Evolutionary conservation across 371 early-diverging fungal genomes (phyloP).

Genomic region (Phascolomyces articulosus): DNA sequence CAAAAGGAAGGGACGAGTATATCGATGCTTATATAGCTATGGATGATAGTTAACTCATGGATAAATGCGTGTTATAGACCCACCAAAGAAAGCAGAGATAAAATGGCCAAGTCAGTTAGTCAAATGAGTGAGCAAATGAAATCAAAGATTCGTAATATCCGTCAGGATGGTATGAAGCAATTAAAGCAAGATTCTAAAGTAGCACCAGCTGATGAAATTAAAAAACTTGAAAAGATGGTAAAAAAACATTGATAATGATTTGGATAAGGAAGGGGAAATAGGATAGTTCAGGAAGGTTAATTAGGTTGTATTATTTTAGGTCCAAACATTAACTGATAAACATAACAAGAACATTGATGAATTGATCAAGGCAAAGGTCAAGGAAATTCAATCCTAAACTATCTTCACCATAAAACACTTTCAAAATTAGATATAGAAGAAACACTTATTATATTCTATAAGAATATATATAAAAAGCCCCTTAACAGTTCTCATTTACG

Average conservation of each 20-base stretch:
- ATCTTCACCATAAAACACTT: too few species aligned
- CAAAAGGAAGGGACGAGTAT: background rate
- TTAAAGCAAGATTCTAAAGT: conserved; percentile 70
- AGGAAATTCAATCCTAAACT: conserved; percentile 70
- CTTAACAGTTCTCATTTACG: too few species aligned
- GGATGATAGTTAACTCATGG: too few species aligned
- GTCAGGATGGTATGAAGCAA: conserved; percentile 78
- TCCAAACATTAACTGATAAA: conserved; percentile 76
- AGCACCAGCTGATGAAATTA: conserved; percentile 63
- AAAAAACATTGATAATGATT: background rate
- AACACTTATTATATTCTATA: too few species aligned
- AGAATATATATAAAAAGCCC: too few species aligned
- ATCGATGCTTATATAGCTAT: background rate
- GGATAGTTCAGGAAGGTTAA: too few species aligned
- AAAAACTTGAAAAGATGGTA: conserved; percentile 66
- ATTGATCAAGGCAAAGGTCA: conserved; percentile 68
- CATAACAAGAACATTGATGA: conserved; percentile 72
- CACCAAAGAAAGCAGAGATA: conserved; percentile 81
- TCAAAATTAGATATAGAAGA: too few species aligned
- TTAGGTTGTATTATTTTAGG: conserved; percentile 34
- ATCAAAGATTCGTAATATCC: conserved; percentile 64
- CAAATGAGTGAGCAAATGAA: conserved; percentile 74
- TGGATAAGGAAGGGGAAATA: background rate
- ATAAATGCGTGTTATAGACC: too few species aligned
- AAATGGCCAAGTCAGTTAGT: conserved; percentile 69